Conservation (phyloP, 345 rosid species). For the Physaria fendleri region DNA sequence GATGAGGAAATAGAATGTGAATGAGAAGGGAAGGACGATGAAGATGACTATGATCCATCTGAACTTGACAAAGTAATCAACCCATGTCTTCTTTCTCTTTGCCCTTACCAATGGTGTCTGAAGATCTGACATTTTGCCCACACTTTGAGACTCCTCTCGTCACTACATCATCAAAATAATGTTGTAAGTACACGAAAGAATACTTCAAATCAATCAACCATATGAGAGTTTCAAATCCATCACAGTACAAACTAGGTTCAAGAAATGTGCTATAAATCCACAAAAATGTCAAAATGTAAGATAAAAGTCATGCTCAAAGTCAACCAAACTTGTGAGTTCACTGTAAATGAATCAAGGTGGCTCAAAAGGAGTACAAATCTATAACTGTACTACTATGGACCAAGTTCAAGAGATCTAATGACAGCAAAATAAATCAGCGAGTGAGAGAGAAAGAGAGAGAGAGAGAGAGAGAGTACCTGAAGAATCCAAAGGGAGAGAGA, state of each 20-base stretch:
- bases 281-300: neutral
- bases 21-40: slow-evolving; percentile 87
- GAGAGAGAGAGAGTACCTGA: slow-evolving; percentile 26
- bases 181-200: slow-evolving; percentile 1
- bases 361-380: neutral
- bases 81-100: slow-evolving; percentile 80
- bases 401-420: slow-evolving; percentile 9
- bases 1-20: slow-evolving; percentile 68
- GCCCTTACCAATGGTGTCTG: slow-evolving; percentile 66
- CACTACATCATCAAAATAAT: slow-evolving; percentile 26
- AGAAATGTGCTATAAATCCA: neutral
- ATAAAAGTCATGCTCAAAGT: neutral
- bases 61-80: slow-evolving; percentile 77
- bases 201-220: neutral
- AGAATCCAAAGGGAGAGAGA: slow-evolving; percentile 22
- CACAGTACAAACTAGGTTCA: neutral
- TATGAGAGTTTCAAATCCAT: neutral
- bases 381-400: no score
- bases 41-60: slow-evolving; percentile 91
- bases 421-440: neutral
- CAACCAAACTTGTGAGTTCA: slow-evolving; percentile 9
- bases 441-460: neutral
- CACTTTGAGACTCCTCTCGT: slow-evolving; percentile 7
- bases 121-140: slow-evolving; percentile 67
- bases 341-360: neutral